These are phyloP conservation scores for Clonostachys byssicola DNA, from an alignment of 2,329 filamentous ascomycete genomes.

Conservation along the genomic window DNA sequence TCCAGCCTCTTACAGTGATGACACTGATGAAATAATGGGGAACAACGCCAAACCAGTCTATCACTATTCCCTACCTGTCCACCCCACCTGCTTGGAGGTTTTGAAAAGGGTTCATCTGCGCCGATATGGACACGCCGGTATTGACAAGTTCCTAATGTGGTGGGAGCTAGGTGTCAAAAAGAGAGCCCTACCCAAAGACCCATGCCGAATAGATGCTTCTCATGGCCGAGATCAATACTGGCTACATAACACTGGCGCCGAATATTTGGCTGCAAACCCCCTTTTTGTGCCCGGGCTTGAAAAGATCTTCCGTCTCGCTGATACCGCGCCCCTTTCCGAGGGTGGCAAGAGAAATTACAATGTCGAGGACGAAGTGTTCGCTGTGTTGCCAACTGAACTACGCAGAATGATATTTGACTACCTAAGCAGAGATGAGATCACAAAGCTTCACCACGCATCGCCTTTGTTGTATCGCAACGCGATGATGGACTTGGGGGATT, in stretches of 20 bases:
- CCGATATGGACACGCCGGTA: neutral
- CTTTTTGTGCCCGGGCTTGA: neutral
- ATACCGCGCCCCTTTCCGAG: no score
- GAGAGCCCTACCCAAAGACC: neutral
- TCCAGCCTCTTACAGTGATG: neutral
- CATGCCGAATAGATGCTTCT: no score
- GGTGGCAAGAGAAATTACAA: neutral
- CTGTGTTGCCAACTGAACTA: neutral
- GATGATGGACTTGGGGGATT: neutral
- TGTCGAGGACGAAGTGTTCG: neutral
- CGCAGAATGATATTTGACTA: neutral
- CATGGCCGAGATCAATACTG: neutral
- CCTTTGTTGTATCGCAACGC: neutral
- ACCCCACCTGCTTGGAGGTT: neutral
- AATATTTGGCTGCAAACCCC: neutral
- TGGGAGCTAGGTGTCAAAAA: neutral
- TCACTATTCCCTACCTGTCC: neutral
- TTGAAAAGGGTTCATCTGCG: neutral
- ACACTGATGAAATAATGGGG: neutral
- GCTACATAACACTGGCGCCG: neutral
- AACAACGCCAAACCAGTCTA: neutral
- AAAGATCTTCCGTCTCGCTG: no score
- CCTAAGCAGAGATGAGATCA: neutral
- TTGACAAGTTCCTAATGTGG: neutral
- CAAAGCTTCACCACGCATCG: neutral